Evolutionary conservation across 2,329 filamentous ascomycete species (phyloP), one percentile per base, ranked within the genome.

Genomic region (Phoma sp.): DNA sequence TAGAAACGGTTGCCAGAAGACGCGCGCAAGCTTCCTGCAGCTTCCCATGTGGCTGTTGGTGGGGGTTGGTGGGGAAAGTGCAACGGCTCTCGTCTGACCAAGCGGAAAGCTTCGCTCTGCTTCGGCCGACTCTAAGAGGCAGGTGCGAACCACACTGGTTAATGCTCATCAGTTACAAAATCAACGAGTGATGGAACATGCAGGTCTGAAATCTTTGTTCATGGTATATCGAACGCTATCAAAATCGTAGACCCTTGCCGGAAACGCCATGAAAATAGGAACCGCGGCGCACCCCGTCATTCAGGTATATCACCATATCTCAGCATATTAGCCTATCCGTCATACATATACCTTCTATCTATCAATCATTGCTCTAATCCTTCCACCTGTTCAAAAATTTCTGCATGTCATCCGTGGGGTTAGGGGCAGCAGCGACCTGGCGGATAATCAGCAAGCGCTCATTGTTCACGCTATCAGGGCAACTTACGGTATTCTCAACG

Each of bases 331-430:
- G 43, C 23, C 13, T 40, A 24, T 41, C 7, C 22, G 9, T 13
- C 13, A 9, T 4, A 39, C 18, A 29, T 18, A 3, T 40, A 7
- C 18, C 35, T 5, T 10, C 29, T 3, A 13, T 32, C 7, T n/a
- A 6, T 7, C 24, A 23, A 9, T 2, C 7, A 6, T 13, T 22
- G 13, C 32, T 29, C 11, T 71, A 86, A 71, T 87, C 83, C 70
- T 82, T 83, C 83, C 84, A 86, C 59, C 83, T 76, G 42, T 80
- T 80, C 56, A 86, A 68, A 68, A 81, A 86, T 61, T 80, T 82
- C 43, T 80, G 78, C 82, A 85, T 84, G 52, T 84, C 81, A 46
- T 79, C 73, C 46, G 78, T 76, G 10, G 80, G 81, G 58, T 76
- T 73, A 35, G 78, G 71, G 42, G 81, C 81, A 11, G 84, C 74